Evolutionary conservation across 257 asterid species (phyloP).

Genomic region (Eustoma russellianum): DNA sequence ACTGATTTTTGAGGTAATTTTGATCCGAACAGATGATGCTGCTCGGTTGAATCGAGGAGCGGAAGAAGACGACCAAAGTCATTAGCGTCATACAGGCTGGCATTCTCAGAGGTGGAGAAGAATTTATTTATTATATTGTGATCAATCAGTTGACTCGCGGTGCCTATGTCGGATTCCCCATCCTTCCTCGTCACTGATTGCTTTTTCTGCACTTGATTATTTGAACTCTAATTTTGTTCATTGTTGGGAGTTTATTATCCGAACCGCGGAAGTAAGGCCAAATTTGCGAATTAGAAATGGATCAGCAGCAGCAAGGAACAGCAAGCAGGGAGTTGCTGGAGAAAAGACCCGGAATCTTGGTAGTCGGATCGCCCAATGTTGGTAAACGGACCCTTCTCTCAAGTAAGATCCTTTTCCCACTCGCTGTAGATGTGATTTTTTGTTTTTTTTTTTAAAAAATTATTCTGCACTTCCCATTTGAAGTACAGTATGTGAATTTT

Average conservation of each 20-base stretch:
- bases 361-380: slow-evolving; percentile 72
- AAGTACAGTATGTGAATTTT: not conserved
- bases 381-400: slow-evolving; percentile 87
- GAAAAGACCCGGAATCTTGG: slow-evolving; percentile 63
- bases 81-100: not conserved
- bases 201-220: too few species aligned
- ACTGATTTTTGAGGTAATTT: not conserved
- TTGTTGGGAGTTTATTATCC: too few species aligned
- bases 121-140: too few species aligned
- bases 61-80: not conserved
- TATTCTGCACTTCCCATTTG: too few species aligned
- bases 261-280: too few species aligned
- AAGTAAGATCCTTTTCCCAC: slow-evolving; percentile 35
- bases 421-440: not conserved
- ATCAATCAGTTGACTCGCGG: too few species aligned
- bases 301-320: slow-evolving; percentile 10
- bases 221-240: too few species aligned
- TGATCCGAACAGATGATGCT: too few species aligned
- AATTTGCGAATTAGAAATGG: slow-evolving; percentile 2
- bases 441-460: too few species aligned
- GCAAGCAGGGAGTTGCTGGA: slow-evolving; percentile 44
- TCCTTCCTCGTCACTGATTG: too few species aligned
- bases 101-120: not conserved
- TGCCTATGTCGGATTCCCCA: too few species aligned
- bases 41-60: not conserved